phyloP scores from a whole-genome alignment of 2,329 filamentous ascomycete genomes.

The Penicillium occitanis region DNA sequence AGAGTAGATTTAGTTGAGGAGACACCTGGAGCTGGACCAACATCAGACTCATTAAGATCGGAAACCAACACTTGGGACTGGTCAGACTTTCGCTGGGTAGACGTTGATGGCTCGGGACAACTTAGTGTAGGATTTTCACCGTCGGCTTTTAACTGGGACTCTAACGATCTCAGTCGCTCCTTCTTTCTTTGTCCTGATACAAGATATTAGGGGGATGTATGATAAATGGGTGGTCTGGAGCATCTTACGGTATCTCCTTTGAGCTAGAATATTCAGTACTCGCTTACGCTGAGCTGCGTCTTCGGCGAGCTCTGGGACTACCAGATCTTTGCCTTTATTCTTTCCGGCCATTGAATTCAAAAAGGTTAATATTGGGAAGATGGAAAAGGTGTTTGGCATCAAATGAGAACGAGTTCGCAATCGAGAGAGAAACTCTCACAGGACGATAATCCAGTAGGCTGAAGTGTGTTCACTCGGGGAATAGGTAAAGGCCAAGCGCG shows the following conservation, averaged over 20 bases:
- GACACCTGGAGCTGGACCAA: not conserved
- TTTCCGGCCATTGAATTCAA: not conserved
- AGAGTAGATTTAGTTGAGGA: not conserved
- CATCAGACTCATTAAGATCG: not conserved
- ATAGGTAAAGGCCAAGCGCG: not conserved
- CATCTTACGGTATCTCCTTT: conserved; percentile 50
- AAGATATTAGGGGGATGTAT: not conserved
- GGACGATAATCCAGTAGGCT: not conserved
- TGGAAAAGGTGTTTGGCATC: not conserved
- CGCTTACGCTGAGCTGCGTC: conserved; percentile 56
- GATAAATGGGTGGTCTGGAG: not conserved
- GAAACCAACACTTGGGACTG: not conserved
- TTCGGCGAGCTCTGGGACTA: conserved; percentile 30
- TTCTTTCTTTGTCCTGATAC: not conserved
- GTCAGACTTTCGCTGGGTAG: not conserved
- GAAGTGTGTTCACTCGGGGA: not conserved
- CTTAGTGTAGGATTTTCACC: not conserved
- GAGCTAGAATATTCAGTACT: conserved; percentile 55
- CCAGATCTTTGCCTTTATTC: not conserved
- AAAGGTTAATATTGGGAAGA: not conserved
- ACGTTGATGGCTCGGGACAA: not conserved
- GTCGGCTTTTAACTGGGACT: not conserved
- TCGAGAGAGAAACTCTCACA: not conserved
- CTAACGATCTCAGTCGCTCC: not conserved
- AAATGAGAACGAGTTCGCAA: not conserved